Conservation (phyloP, 2,329 filamentous ascomycete genomes). For the Ophiosphaerella korrae region DNA sequence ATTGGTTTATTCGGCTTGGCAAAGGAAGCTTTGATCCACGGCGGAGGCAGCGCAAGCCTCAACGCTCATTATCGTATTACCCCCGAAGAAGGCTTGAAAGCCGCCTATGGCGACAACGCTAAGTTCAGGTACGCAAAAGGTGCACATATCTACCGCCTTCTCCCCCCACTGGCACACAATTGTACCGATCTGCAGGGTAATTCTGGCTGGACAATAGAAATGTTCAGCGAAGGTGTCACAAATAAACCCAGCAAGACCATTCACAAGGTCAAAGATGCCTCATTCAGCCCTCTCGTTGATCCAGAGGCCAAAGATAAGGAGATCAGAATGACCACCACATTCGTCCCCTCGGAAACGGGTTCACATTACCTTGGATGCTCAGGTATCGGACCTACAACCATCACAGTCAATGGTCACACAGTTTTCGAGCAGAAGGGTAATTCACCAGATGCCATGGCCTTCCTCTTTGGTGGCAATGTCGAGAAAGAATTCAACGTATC, state of each 20-base stretch:
- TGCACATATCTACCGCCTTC: constrained; percentile 41
- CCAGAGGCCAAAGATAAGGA: constrained; percentile 30
- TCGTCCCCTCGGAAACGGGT: constrained; percentile 30
- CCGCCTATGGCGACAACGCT: constrained; percentile 33
- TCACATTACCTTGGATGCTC: constrained; percentile 42
- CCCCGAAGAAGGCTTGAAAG: constrained; percentile 31
- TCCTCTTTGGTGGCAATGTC: constrained; percentile 67
- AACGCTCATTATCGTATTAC: constrained; percentile 36
- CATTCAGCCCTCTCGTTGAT: constrained; percentile 32
- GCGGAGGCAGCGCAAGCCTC: constrained; percentile 40
- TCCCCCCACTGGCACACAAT: constrained; percentile 34
- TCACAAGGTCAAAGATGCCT: constrained; percentile 29
- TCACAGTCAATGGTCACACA: constrained; percentile 33
- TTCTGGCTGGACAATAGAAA: constrained; percentile 39
- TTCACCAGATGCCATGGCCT: constrained; percentile 64
- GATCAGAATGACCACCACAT: constrained; percentile 28
- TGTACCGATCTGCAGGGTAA: constrained; percentile 35
- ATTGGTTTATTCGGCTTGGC: constrained; percentile 75
- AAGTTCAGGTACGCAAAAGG: constrained; percentile 41
- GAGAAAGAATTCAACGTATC: constrained; percentile 66
- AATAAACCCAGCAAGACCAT: constrained; percentile 29
- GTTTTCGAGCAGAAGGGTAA: constrained; percentile 51
- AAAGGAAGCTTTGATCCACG: constrained; percentile 50
- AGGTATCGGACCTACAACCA: constrained; percentile 38
- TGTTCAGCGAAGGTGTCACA: constrained; percentile 32